Evolutionary conservation across 331 rosid species (phyloP), one percentile per base, ranked within the genome.

Genomic region (Pyracantha coccinea): DNA sequence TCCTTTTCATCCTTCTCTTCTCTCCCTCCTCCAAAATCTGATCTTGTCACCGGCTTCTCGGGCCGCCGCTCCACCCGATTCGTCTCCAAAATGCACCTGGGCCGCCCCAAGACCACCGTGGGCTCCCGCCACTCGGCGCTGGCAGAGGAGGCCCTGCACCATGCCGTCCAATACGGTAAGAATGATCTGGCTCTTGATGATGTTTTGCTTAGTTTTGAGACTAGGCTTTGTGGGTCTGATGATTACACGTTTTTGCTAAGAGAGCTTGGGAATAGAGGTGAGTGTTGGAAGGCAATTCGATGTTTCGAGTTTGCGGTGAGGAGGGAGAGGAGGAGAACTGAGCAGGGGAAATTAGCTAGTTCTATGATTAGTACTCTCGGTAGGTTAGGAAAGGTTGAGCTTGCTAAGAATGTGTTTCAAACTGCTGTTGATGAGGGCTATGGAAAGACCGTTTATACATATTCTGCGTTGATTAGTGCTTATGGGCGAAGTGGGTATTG

Each of bases 341-440:
- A 83, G 23, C 90, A 78, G 45, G 99, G 99, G 54, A 92, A 89
- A 78, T 55, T 94, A 47, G 91, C 96, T 3, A 90, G 96, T 69
- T 80, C 96, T 3, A 92, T 90, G 91, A 94, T 94, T 74, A 89
- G 99, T 68, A 87, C 91, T 6, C 96, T 94, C 76, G 99, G 99
- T 20, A 88, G 88, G 92, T 64, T 92, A 20, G 93, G 91, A 54
- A 88, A 86, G 83, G 89, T 92, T 29, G 89, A 90, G 52, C 87
- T 78, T 45, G 97, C 99, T 0, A 73, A 76, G 68, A 78, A 59
- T 47, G 82, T 92, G 45, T 94, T 94, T 44, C 91, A 84, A 21
- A 76, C 70, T 7, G 94, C 95, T 2, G 82, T 85, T 74, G n/a
- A 21, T 65, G 86, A 77, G 24, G 99, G 97, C 28, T 89, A 88